A percentile compares a stretch with the other conserved stretches of the same genome.
Evolutionary conservation across 106 monocot genomes (phyloP).

Genomic region (Ottelia alismoides): DNA sequence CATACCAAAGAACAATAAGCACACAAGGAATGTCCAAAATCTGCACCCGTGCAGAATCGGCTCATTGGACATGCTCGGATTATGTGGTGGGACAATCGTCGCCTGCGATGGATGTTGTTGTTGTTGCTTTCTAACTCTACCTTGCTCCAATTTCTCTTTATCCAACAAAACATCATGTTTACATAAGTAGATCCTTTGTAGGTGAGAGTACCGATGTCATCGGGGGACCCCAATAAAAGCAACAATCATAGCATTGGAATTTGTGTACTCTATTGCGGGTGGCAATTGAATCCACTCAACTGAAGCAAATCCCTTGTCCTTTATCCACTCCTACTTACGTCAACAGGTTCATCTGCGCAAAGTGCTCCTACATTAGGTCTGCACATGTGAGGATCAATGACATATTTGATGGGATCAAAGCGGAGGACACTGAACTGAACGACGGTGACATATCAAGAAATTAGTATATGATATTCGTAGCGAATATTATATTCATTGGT

Average conservation of each 20-base stretch:
- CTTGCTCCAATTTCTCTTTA: conserved; percentile 50
- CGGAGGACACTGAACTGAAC: conserved; percentile 66
- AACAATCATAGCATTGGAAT: conserved; percentile 1
- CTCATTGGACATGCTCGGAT: conserved; percentile 1
- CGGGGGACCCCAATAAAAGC: neutral
- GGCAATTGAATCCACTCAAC: conserved; percentile 1
- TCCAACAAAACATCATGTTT: conserved; percentile 23
- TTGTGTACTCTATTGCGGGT: conserved; percentile 46
- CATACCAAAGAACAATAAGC: too few species aligned
- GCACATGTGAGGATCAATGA: conserved; percentile 55
- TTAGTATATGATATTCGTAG: too few species aligned
- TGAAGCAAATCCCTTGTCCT: neutral
- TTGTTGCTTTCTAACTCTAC: conserved; percentile 9
- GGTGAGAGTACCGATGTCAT: conserved; percentile 21
- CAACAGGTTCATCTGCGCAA: conserved; percentile 35
- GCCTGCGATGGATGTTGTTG: neutral
- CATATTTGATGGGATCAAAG: conserved; percentile 61
- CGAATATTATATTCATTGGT: too few species aligned
- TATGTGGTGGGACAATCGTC: conserved; percentile 2
- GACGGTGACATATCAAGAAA: conserved; percentile 61
- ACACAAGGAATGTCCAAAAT: too few species aligned
- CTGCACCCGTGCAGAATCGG: conserved; percentile 9
- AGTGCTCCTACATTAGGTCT: conserved; percentile 65
- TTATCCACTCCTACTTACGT: conserved; percentile 8
- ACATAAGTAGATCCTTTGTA: conserved; percentile 19